phyloP scores from a whole-genome alignment of 306 rosid genomes.

The Astragalus glycyphyllos region DNA sequence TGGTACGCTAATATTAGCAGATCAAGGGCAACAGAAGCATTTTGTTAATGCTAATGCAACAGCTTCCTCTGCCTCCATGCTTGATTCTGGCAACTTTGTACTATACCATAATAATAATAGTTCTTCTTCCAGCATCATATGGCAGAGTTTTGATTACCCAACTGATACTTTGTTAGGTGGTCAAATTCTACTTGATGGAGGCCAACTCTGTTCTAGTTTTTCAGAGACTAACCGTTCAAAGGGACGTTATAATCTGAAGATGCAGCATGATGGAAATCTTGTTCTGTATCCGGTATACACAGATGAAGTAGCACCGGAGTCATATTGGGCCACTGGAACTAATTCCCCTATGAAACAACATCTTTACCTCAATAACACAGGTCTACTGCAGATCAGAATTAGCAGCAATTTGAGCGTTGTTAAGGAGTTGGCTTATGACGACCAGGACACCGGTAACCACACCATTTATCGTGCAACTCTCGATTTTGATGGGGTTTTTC shows the following conservation, averaged over 20 bases:
- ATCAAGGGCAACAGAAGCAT: slow-evolving; percentile 8
- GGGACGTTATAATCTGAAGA: slow-evolving; percentile 38
- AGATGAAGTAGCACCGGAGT: accelerated
- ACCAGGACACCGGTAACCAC: neutral
- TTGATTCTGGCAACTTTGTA: slow-evolving; percentile 51
- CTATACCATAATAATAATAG: neutral
- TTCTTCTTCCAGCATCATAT: slow-evolving; percentile 8
- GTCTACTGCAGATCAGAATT: neutral
- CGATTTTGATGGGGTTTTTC: slow-evolving; percentile 41
- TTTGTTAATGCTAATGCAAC: slow-evolving; percentile 23
- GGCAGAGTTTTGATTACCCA: slow-evolving; percentile 54
- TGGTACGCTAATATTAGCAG: slow-evolving; percentile 31
- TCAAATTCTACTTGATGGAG: slow-evolving; percentile 33
- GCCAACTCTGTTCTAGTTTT: slow-evolving; percentile 21
- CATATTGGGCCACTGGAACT: slow-evolving; percentile 37
- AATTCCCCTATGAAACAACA: accelerated
- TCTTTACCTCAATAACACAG: slow-evolving; percentile 37
- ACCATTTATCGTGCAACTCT: slow-evolving; percentile 41
- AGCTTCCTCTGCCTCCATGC: slow-evolving; percentile 50
- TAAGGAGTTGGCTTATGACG: neutral
- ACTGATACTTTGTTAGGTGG: slow-evolving; percentile 43
- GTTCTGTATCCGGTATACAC: slow-evolving; percentile 41
- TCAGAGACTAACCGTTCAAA: slow-evolving; percentile 29
- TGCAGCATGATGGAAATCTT: slow-evolving; percentile 48
- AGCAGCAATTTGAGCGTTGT: neutral